A percentile compares a stretch with the other conserved stretches of the same genome.
Evolutionary conservation across 768 basidiomycete species (phyloP).

Genomic region (Plicaturopsis crispa): DNA sequence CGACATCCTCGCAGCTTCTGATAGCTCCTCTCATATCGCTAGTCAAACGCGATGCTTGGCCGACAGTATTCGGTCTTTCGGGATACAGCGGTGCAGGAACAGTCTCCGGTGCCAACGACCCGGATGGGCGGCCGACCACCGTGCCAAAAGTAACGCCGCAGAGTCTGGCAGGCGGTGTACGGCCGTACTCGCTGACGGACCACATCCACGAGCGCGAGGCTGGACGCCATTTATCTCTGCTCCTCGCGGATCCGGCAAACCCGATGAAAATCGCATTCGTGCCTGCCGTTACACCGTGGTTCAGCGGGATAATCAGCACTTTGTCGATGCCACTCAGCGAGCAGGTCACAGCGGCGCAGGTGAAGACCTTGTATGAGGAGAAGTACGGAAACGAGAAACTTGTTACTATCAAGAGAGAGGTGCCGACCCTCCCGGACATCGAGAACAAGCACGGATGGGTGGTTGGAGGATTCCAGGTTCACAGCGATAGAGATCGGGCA

Average conservation of each 20-base stretch:
- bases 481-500: constrained; percentile 80
- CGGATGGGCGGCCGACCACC: constrained; percentile 64
- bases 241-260: constrained; percentile 30
- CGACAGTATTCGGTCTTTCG: constrained; percentile 88
- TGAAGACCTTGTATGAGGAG: constrained; percentile 66
- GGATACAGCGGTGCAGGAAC: constrained; percentile 97
- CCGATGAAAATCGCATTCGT: constrained; percentile 70
- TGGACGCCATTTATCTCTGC: constrained; percentile 66
- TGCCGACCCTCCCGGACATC: constrained; percentile 69
- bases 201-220: constrained; percentile 99
- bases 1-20: constrained; percentile 88
- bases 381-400: constrained; percentile 73
- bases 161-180: constrained; percentile 65
- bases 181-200: constrained; percentile 88
- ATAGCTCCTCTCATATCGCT: constrained; percentile 81
- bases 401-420: constrained; percentile 56
- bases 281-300: constrained; percentile 88
- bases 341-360: constrained; percentile 61
- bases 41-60: constrained; percentile 43
- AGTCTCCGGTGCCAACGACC: constrained; percentile 51
- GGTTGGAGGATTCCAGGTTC: constrained; percentile 91
- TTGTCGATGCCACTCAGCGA: constrained; percentile 73
- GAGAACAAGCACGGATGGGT: constrained; percentile 83
- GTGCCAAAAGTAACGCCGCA: constrained; percentile 78
- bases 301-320: constrained; percentile 90